Percentiles rank a stretch among this genome's conserved stretches.
These are phyloP conservation scores for Microsporum ferrugineum DNA, from an alignment of 2,329 filamentous ascomycete species.

Conservation along the genomic window DNA sequence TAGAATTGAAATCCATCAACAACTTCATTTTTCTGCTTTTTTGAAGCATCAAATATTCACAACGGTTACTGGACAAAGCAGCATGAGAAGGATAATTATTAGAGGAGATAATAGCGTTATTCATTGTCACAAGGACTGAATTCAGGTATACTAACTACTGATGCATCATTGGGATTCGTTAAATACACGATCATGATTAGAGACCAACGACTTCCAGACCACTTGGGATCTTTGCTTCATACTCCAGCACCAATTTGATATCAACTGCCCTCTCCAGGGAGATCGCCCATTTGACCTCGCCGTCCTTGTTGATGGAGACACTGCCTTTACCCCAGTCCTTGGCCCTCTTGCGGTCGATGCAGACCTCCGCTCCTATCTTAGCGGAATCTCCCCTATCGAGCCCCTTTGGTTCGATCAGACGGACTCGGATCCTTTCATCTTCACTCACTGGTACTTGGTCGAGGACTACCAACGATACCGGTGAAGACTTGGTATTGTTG, in stretches of 20 bases:
- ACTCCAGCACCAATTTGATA: constrained; percentile 49
- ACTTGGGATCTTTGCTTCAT: constrained; percentile 46
- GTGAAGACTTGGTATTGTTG: constrained; percentile 23
- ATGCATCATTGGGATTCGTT: neutral
- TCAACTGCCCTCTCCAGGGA: constrained; percentile 46
- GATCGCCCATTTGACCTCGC: constrained; percentile 50
- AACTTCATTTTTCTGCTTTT: constrained; percentile 2
- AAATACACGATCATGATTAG: neutral
- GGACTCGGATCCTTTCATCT: constrained; percentile 22
- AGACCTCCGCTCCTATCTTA: constrained; percentile 10
- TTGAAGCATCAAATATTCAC: neutral
- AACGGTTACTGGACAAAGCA: neutral
- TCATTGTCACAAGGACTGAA: neutral
- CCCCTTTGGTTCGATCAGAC: constrained; percentile 21
- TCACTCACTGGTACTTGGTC: constrained; percentile 27
- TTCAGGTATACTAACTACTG: neutral
- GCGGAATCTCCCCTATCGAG: constrained; percentile 19
- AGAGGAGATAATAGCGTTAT: no score
- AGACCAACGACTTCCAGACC: constrained; percentile 16
- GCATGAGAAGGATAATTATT: no score
- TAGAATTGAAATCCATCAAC: constrained; percentile 13
- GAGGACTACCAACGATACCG: constrained; percentile 20
- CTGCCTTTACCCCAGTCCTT: constrained; percentile 43
- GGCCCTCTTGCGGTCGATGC: neutral
- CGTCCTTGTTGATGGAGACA: constrained; percentile 44